Evolutionary conservation across 345 rosid species (phyloP), one percentile per base, ranked within the genome.

Genomic region (Corchorus capsularis): DNA sequence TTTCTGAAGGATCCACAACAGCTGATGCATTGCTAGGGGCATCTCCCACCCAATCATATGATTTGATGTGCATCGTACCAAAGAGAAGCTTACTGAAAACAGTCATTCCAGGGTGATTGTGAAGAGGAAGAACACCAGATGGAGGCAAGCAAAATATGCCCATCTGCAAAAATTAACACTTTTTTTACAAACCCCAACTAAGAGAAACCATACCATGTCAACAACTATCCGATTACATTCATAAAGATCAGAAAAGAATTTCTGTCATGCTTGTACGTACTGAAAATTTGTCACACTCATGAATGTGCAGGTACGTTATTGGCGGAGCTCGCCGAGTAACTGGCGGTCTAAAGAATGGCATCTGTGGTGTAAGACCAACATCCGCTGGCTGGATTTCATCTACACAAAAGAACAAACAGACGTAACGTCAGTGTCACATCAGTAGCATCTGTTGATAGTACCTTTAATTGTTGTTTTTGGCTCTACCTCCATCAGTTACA

Each of bases 101-200:
- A 0, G 98, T 96, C 99, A 96, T 96, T 77, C 89, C 92, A 6
- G 99, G 98, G 85, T 96, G 99, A 69, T 96, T 90, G 79, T 96
- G 99, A 59, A 96, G 97, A 1, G 98, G 99, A 81, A 96, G 86
- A 65, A 89, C 95, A 64, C 89, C 94, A 13, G 89, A 83, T 11
- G 95, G 94, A 4, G 98, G 99, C 84, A 96, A 89, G 83, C 98
- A 94, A 82, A 92, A 96, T 75, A 96, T 92, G 62, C 93, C 97
- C 65, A 96, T 92, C 99, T 96, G 87, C 68, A 37, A 82, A 3
- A 67, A 71, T 62, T 35, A 11, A 37, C 77, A 64, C 69, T 41
- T 35, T 34, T 35, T 53, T 72, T 32, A 59, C 32, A 70, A 14
- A 12, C 10, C 37, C 20, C 22, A 59, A 22, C n/a, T 11, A 69